Evolutionary conservation across 1,284 basidiomycete species (phyloP), one percentile per base, ranked within the genome.

Genomic region (Melanopsichium pennsylvanicum): DNA sequence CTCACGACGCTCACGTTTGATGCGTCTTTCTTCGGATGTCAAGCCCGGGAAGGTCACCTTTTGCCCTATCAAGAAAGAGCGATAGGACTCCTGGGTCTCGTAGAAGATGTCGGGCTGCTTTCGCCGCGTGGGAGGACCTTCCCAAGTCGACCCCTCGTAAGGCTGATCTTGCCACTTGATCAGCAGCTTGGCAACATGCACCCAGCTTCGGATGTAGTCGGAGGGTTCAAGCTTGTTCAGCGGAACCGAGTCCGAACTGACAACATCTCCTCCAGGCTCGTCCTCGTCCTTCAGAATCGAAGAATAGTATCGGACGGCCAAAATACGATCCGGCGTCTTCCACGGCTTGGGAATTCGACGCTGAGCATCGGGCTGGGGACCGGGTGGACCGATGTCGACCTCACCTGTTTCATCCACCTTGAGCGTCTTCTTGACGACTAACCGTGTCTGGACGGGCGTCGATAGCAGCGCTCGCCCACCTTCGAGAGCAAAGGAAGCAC

Each of bases 101-200:
- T 83, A 74, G 78, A 89, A 91, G 13, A 81, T 74, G 12, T 85
- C 85, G 8, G 81, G 66, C 43, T 88, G 87, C 32, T 82, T 85
- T 2, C 71, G 76, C n/a, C 84, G 84, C 35, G 91, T 91, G 1
- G 92, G 92, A 10, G 91, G 88, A 81, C 94, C 51, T 29, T 74
- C 93, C 90, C 91, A 94, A 9, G 90, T 89, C n/a, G 92, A 88
- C 83, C 93, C 88, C 27, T 93, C 91, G 69, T 97, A 96, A 23
- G 89, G 88, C 36, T 95, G 84, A 70, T 94, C 92, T 31, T 88
- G 85, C 92, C 93, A 97, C 81, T 96, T 97, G 70, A 92, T 37
- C 22, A 72, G 43, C 23, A 70, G 21, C 43, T 61, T 58, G 10
- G 72, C 52, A 3, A 52, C 38, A 27, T 64, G 64, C 18, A 21